phyloP scores from a whole-genome alignment of 176 grass and related monocot genomes.

The Tillandsia fasciculata region DNA sequence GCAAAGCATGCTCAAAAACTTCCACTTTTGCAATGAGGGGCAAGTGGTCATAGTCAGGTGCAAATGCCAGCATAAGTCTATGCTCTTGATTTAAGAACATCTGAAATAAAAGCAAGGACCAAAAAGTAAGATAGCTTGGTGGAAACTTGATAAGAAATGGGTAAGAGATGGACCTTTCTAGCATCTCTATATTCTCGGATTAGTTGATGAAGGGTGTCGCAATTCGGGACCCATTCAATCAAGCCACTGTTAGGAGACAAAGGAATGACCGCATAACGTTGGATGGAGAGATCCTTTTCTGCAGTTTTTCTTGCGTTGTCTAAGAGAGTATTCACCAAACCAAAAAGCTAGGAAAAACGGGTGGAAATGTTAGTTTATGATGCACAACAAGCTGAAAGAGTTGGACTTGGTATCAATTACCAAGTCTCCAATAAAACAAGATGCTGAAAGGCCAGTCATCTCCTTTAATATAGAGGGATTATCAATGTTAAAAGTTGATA shows the following conservation, averaged over 20 bases:
- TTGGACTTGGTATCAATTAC: not conserved
- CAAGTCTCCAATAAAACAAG: not conserved
- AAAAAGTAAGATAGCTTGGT: not conserved
- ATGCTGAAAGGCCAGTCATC: not conserved
- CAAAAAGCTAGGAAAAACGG: constrained; percentile 57
- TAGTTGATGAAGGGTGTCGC: constrained; percentile 84
- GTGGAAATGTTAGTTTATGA: constrained; percentile 16
- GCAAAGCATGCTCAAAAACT: constrained; percentile 94
- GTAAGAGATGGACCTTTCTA: constrained; percentile 51
- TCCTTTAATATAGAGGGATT: not conserved
- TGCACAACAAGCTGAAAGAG: not conserved
- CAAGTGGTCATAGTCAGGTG: constrained; percentile 91
- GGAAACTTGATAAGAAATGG: not conserved
- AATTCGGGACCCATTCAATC: constrained; percentile 95
- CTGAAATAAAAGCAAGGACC: constrained; percentile 24
- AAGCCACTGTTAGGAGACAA: constrained; percentile 95
- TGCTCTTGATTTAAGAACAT: constrained; percentile 98
- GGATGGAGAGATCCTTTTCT: constrained; percentile 92
- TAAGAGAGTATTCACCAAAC: constrained; percentile 92
- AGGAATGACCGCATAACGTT: constrained; percentile 97
- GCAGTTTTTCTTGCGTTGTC: constrained; percentile 85
- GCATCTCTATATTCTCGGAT: constrained; percentile 97
- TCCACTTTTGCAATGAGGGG: constrained; percentile 94
- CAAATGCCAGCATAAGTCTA: constrained; percentile 85
- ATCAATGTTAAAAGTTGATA: not conserved